These are phyloP conservation scores for Aspergillus hancockii DNA, from an alignment of 495 filamentous ascomycete genomes.

Conservation along the genomic window DNA sequence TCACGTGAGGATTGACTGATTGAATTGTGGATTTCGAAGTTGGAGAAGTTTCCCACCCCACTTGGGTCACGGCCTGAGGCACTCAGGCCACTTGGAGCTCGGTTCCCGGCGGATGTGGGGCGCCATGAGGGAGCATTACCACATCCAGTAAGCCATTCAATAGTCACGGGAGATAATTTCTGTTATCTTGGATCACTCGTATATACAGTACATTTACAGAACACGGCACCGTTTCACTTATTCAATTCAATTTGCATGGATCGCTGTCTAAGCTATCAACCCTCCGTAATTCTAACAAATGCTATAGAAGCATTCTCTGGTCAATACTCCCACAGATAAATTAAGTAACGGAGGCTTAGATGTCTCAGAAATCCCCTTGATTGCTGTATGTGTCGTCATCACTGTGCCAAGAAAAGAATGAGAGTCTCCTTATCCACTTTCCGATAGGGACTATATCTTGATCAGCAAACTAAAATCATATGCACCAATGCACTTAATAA, in stretches of 20 bases:
- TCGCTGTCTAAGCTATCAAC: too few species aligned
- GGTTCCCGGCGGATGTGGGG: constrained; percentile 7
- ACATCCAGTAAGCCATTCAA: constrained; percentile 4
- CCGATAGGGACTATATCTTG: constrained; percentile 4
- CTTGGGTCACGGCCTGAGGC: constrained; percentile 20
- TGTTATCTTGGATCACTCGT: background rate
- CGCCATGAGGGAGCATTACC: constrained; percentile 13
- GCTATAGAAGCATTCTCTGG: too few species aligned
- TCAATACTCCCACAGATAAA: constrained; percentile 4
- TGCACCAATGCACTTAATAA: too few species aligned
- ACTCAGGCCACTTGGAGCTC: constrained; percentile 13
- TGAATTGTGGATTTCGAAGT: background rate
- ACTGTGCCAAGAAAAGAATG: constrained; percentile 13
- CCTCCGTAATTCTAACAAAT: too few species aligned
- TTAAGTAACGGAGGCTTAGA: constrained; percentile 2
- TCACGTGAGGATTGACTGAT: too few species aligned
- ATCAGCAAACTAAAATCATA: constrained; percentile 5
- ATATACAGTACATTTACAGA: too few species aligned
- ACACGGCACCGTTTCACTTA: too few species aligned
- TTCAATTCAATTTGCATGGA: too few species aligned
- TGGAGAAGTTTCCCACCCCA: constrained; percentile 19
- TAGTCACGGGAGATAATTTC: too few species aligned
- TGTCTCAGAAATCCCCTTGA: constrained; percentile 19
- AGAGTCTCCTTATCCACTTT: constrained; percentile 7
- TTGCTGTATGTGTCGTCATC: constrained; percentile 24